Base-by-base conservation (phyloP, 257 asterid genomes). In the Solanum neorickii region DNA sequence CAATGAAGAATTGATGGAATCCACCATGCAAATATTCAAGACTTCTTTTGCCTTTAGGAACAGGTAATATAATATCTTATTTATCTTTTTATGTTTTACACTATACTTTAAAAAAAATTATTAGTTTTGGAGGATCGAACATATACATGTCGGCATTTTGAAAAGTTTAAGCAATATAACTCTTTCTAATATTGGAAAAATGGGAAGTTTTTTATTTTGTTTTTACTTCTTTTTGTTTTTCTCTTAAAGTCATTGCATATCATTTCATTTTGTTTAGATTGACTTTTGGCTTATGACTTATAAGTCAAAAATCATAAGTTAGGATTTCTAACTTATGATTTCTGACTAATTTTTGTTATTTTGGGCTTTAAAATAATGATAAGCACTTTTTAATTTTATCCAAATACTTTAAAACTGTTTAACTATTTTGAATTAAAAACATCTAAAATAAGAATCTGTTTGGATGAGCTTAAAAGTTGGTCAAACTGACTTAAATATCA, bases 1-100 rank as follows among this genome's bases (percentile, higher is more conserved):
- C 92, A 97, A 95, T 90, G 99, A 97, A 87, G 99, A 93, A 87
- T 90, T 97, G 92, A 90, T 96, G 97, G 98, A 97, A 47, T 90
- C 92, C 84, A 97, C 99, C n/a, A 93, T 92, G 96, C 99, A 96
- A 70, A 92, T 97, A n/a, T 96, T 69, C 93, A 95, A 92, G 90
- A 96, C 99, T 6, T 97, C 99, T 31, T 95, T 93, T 87, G 92
- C 98, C 46, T 96, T 90, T 90, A 93, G 99, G 89, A 95, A 96
- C 96, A 94, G 98, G 99, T 94, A 91, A 74, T 31, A 23, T 41
- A 33, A 14, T n/a, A 10, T 41, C 83, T 18, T 52, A 2, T 16
- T 52, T 52, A 16, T 9, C 9, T 6, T 52, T 3, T 3, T 16
- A 52, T 52, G 62, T 21, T 16, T 16, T 52, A 52, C 62, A 1